These are phyloP conservation scores for Xylaria nigripes DNA, from an alignment of 495 filamentous ascomycete genomes.

Conservation along the genomic window DNA sequence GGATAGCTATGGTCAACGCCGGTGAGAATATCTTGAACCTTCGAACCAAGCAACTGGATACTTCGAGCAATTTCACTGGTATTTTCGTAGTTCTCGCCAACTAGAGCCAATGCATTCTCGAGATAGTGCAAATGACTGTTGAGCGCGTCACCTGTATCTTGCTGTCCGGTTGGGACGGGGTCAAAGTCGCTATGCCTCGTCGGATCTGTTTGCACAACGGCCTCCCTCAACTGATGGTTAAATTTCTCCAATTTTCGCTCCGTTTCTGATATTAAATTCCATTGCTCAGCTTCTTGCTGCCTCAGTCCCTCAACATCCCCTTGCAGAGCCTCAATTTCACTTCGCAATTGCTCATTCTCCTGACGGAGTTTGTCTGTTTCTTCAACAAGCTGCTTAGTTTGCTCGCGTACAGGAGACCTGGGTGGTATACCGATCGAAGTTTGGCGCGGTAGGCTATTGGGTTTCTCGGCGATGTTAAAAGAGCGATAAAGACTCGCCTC, in stretches of 20 bases:
- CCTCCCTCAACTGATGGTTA: constrained; percentile 58
- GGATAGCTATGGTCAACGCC: constrained; percentile 19
- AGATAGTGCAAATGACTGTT: constrained; percentile 35
- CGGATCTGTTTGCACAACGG: constrained; percentile 55
- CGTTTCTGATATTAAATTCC: constrained; percentile 46
- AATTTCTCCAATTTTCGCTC: constrained; percentile 64
- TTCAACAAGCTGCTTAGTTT: constrained; percentile 34
- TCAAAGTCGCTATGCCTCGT: constrained; percentile 30
- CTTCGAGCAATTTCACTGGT: constrained; percentile 22
- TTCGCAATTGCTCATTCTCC: constrained; percentile 30
- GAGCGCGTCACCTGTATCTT: constrained; percentile 37
- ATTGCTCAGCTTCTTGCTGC: constrained; percentile 24
- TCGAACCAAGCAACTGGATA: constrained; percentile 24
- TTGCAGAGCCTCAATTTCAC: constrained; percentile 30
- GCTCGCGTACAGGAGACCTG: constrained; percentile 38
- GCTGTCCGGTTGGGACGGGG: constrained; percentile 25
- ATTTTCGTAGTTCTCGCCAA: constrained; percentile 20
- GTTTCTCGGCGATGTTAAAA: constrained; percentile 56
- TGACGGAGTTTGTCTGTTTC: constrained; percentile 34
- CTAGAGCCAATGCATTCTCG: constrained; percentile 27
- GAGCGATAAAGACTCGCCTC: constrained; percentile 71
- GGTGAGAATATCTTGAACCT: constrained; percentile 26
- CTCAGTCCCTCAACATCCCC: constrained; percentile 25
- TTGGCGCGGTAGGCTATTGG: constrained; percentile 24
- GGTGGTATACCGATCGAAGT: constrained; percentile 37